Base-by-base conservation (phyloP, 2,329 filamentous ascomycete species). In the Colletotrichum sp. region DNA sequence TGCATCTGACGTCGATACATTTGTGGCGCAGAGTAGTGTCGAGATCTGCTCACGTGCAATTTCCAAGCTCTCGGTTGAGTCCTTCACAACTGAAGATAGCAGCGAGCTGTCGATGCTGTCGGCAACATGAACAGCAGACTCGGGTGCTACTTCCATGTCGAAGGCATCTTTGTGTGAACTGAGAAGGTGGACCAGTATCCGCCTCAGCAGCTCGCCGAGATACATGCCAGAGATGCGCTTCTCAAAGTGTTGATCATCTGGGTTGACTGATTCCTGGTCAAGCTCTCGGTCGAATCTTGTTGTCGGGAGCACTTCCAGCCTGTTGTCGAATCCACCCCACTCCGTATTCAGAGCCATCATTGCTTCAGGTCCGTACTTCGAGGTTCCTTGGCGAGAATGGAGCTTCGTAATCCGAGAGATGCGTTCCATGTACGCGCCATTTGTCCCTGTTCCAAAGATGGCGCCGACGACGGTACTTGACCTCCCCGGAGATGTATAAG, bases 151-250 rank as follows among this genome's bases (percentile, higher is more conserved):
- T 3, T 52, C 34, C 39, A 81, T 70, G 12, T 65, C 64, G 25
- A 80, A 65, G 4, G 39, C 8, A 1, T 60, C n/a, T 8, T 55
- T 13, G 2, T 56, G 25, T 0, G 74, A 48, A 3, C 74, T 71
- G 68, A 84, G 79, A 52, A 86, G 65, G 7, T 87, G 83, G 28
- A 94, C 80, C 13, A 96, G 84, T 18, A 91, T 91, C 22, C 92
- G 88, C 60, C 94, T 90, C 64, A 96, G 87, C 52, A 96, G 92
- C 81, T 96, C 94, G 16, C 94, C 94, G 66, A 96, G 84, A 84
- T 96, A 96, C 91, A 96, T 94, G 77, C 94, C 94, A 0, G 93
- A 95, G n/a, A 96, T 90, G 52, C 93, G 91, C 86, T 96, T 96
- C 85, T 96, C 94, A 78, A 96, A 95, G 90, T 95, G 94, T 80